Percentiles rank a stretch among this genome's conserved stretches.
phyloP scores from a whole-genome alignment of 192 early-diverging fungal species.

The Podila horticola region DNA sequence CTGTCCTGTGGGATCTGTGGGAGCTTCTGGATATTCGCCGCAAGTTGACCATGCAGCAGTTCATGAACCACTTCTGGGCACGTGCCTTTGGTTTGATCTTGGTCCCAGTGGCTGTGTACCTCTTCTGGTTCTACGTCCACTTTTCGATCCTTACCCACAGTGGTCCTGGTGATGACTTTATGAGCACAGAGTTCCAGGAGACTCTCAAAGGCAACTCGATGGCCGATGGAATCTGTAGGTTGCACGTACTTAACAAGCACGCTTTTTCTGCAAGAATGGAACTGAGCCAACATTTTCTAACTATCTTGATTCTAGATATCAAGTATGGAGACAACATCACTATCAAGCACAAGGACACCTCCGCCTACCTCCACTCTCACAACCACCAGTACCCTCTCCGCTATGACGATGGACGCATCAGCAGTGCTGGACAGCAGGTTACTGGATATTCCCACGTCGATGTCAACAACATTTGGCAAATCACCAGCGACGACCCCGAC shows the following conservation, averaged over 20 bases:
- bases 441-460: conserved; percentile 86
- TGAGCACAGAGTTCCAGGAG: conserved; percentile 90
- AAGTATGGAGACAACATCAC: conserved; percentile 84
- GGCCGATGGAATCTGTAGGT: conserved; percentile 63
- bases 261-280: too few species aligned
- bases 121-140: conserved; percentile 92
- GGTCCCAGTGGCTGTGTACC: conserved; percentile 81
- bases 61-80: conserved; percentile 85
- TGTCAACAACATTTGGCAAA: conserved; percentile 73
- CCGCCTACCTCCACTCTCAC: conserved; percentile 85
- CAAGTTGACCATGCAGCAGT: conserved; percentile 73
- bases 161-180: conserved; percentile 95
- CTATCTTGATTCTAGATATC: conserved; percentile 66
- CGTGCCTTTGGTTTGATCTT: conserved; percentile 86
- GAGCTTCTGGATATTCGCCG: conserved; percentile 87
- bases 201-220: conserved; percentile 82
- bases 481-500: conserved; percentile 47
- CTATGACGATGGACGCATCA: conserved; percentile 93
- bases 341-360: conserved; percentile 81
- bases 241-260: too few species aligned
- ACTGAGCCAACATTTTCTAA: conserved; percentile 27
- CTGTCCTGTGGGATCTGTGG: conserved; percentile 91
- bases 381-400: conserved; percentile 81
- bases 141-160: conserved; percentile 83
- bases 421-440: conserved; percentile 88